Evolutionary conservation across 768 basidiomycete species (phyloP).

Genomic region (Kockovaella imperatae): DNA sequence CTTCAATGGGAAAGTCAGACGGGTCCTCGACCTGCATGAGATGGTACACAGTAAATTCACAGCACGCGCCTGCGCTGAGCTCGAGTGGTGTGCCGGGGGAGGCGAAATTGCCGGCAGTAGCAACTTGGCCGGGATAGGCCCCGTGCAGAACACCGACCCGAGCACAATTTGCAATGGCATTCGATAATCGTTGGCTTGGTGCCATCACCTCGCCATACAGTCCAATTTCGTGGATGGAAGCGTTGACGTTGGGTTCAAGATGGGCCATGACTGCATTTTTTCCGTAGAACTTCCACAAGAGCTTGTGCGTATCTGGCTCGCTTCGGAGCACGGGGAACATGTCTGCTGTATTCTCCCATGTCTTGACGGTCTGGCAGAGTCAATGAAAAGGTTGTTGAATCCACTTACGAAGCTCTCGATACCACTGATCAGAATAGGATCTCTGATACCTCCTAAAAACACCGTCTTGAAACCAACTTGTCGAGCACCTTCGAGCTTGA

Average conservation of each 20-base stretch:
- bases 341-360: not conserved
- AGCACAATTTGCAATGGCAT: constrained; percentile 3
- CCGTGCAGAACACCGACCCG: constrained; percentile 1
- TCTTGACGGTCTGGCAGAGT: not conserved
- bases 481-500: constrained; percentile 14
- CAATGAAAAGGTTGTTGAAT: not conserved
- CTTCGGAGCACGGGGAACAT: constrained; percentile 2
- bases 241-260: too few relatives aligned
- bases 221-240: too few relatives aligned
- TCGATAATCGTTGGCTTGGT: constrained; percentile 3
- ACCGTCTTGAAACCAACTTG: constrained; percentile 8
- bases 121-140: constrained; percentile 4
- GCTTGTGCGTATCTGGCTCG: too few relatives aligned
- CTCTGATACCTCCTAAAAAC: constrained; percentile 10
- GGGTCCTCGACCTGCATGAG: too few relatives aligned
- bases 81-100: constrained; percentile 1
- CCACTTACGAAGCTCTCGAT: constrained; percentile 9
- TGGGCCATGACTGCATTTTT: constrained; percentile 7
- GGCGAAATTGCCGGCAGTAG: constrained; percentile 4
- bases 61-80: too few relatives aligned
- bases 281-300: constrained; percentile 4
- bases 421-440: constrained; percentile 10
- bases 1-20: too few relatives aligned
- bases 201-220: constrained; percentile 2
- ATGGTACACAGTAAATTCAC: too few relatives aligned